A percentile compares a stretch with the other conserved stretches of the same genome.
These are phyloP conservation scores for Coemansia sp. DNA, from an alignment of 192 early-diverging fungal species.

Conservation along the genomic window DNA sequence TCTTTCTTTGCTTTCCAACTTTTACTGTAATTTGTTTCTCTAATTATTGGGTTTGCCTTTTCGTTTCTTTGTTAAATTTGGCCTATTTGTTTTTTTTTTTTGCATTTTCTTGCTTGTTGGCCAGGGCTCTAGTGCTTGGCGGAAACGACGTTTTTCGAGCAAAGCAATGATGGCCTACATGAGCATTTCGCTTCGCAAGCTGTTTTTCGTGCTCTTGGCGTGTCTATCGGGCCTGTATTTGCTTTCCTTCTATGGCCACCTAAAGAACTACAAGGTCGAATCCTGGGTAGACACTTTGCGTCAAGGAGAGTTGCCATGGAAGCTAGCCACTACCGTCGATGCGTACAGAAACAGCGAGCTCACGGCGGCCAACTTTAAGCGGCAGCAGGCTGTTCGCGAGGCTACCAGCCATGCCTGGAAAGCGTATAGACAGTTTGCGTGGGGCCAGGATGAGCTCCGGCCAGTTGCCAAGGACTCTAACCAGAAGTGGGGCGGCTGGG, in stretches of 20 bases:
- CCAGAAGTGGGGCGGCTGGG: slow-evolving; percentile 60
- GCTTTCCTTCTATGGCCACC: background rate
- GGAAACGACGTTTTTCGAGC: background rate
- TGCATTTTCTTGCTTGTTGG: background rate
- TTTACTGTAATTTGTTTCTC: too few relatives aligned
- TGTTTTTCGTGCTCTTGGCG: slow-evolving; percentile 14
- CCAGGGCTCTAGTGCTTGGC: too few relatives aligned
- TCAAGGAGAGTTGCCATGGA: slow-evolving; percentile 7
- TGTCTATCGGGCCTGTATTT: slow-evolving; percentile 19
- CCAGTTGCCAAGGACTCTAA: slow-evolving; percentile 26
- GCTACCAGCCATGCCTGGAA: slow-evolving; percentile 48
- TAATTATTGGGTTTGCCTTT: background rate
- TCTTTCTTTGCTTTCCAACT: too few relatives aligned
- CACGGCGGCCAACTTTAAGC: slow-evolving; percentile 12
- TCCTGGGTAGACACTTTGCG: slow-evolving; percentile 5
- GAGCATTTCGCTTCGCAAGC: slow-evolving; percentile 17
- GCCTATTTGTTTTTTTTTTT: background rate
- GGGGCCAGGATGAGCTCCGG: slow-evolving; percentile 47
- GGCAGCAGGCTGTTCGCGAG: slow-evolving; percentile 29
- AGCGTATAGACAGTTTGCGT: slow-evolving; percentile 37
- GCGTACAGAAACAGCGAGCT: slow-evolving; percentile 1
- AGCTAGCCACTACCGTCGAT: background rate
- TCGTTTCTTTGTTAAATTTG: background rate
- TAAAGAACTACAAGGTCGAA: background rate
- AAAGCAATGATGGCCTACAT: background rate